Evolutionary conservation across 106 monocot species (phyloP).

Genomic region (Apostasia shenzhenica): DNA sequence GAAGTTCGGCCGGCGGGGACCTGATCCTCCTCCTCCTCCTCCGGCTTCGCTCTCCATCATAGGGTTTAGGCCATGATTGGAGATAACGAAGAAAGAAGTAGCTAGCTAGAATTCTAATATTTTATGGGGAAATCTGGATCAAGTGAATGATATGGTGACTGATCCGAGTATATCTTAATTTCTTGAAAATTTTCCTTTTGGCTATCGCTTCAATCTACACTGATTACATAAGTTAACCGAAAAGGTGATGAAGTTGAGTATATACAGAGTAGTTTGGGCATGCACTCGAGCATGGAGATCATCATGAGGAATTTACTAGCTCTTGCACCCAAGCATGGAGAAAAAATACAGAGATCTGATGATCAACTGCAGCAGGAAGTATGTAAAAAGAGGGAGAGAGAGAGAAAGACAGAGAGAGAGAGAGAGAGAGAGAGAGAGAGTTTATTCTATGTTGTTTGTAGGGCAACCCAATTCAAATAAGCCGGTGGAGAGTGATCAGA

Average conservation of each 20-base stretch:
- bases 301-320: too few species aligned
- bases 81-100: background rate
- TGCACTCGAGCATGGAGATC: too few species aligned
- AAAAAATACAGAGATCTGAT: too few species aligned
- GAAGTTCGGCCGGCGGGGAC: constrained; percentile 43
- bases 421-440: background rate
- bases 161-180: too few species aligned
- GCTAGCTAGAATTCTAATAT: background rate
- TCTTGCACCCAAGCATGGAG: too few species aligned
- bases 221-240: too few species aligned
- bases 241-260: background rate
- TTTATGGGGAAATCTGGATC: background rate
- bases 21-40: constrained; percentile 13
- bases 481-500: too few species aligned
- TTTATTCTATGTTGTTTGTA: too few species aligned
- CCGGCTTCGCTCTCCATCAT: constrained; percentile 30
- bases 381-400: background rate
- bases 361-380: background rate
- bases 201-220: too few species aligned
- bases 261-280: too few species aligned
- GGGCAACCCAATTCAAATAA: too few species aligned
- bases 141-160: background rate
- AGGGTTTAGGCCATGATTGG: constrained; percentile 15
- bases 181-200: too few species aligned
- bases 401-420: constrained; percentile 5